A percentile compares a stretch with the other conserved stretches of the same genome.
These are phyloP conservation scores for Bisporella sp. DNA, from an alignment of 2,329 filamentous ascomycete genomes.

Conservation along the genomic window DNA sequence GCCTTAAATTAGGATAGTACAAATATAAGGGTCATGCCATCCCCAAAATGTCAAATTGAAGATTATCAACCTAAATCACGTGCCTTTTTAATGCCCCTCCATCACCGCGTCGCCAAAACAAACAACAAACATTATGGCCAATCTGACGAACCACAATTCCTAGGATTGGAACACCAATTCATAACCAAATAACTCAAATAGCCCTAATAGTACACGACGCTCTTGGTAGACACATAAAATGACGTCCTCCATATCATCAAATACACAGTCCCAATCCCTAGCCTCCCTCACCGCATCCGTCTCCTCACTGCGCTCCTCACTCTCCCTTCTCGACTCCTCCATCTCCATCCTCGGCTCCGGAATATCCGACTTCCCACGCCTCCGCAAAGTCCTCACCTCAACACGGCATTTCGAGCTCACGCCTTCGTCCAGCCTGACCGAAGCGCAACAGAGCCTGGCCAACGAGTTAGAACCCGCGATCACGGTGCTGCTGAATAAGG, in stretches of 20 bases:
- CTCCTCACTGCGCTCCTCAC: constrained; percentile 28
- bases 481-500: constrained; percentile 52
- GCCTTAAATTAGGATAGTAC: no score
- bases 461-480: constrained; percentile 70
- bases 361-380: constrained; percentile 27
- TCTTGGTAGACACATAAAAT: no score
- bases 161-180: no score
- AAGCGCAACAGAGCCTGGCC: constrained; percentile 58
- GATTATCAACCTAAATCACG: no score
- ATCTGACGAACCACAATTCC: no score
- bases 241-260: not conserved
- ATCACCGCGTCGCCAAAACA: no score
- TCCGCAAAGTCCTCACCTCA: constrained; percentile 28
- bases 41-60: no score
- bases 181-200: no score
- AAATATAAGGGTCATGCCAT: no score
- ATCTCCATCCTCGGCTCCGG: constrained; percentile 31
- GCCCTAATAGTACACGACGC: no score
- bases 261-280: constrained; percentile 8
- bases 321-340: constrained; percentile 31
- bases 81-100: no score
- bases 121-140: no score
- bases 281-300: constrained; percentile 18
- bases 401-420: constrained; percentile 64
- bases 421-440: constrained; percentile 55